phyloP scores from a whole-genome alignment of 805 yeast genomes.

The Kodamaea kakaduensis region DNA sequence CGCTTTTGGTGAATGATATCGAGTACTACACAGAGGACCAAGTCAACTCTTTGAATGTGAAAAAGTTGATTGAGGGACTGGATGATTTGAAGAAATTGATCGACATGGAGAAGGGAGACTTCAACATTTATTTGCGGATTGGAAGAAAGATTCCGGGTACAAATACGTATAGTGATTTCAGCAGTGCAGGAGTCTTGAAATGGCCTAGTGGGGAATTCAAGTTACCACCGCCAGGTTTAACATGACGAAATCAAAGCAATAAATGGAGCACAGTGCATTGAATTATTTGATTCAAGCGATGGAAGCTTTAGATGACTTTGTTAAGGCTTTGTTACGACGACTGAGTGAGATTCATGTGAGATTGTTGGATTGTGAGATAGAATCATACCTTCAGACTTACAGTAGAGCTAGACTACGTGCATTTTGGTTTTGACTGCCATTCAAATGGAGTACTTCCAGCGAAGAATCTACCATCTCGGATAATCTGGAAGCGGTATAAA shows the following conservation, averaged over 20 bases:
- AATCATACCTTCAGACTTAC: no score
- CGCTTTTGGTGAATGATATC: conserved; percentile 73
- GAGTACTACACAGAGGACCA: conserved; percentile 64
- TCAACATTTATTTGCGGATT: conserved; percentile 50
- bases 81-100: conserved; percentile 23
- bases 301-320: no score
- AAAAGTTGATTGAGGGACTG: conserved; percentile 18
- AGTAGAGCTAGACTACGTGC: no score
- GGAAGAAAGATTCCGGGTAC: conserved; percentile 46
- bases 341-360: neutral
- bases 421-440: no score
- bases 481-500: no score
- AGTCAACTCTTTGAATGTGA: conserved; percentile 34
- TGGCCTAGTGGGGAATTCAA: conserved; percentile 61
- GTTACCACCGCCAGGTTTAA: conserved; percentile 50
- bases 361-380: no score
- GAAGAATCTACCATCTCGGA: no score
- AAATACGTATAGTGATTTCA: conserved; percentile 52
- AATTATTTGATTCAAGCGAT: no score
- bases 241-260: conserved; percentile 24
- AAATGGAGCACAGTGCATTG: no score
- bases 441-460: no score
- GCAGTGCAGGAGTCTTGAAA: conserved; percentile 54
- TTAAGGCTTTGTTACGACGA: no score
- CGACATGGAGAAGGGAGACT: conserved; percentile 27